Percentiles rank a stretch among this genome's conserved stretches.
phyloP scores from a whole-genome alignment of 2,329 filamentous ascomycete species.

The Thelonectria olida region DNA sequence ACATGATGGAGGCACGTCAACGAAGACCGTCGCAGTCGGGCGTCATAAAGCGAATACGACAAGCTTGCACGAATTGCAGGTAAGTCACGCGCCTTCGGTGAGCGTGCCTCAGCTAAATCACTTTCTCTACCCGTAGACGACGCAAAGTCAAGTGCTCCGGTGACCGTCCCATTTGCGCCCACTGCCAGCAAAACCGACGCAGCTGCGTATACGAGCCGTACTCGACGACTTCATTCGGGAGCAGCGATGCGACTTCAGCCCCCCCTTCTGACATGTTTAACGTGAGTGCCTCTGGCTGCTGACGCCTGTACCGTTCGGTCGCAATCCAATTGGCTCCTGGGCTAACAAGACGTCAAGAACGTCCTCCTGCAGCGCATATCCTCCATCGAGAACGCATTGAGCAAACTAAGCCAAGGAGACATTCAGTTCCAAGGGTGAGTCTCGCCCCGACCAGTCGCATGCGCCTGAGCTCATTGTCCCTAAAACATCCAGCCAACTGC shows the following conservation, averaged over 20 bases:
- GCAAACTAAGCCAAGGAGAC: conserved; percentile 12
- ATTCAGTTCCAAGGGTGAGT: conserved; percentile 4
- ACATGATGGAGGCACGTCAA: neutral
- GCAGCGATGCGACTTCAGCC: neutral
- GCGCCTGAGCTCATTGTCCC: neutral
- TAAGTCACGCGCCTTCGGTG: conserved; percentile 1
- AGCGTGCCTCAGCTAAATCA: neutral
- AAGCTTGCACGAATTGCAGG: conserved; percentile 27
- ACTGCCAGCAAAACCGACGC: conserved; percentile 22
- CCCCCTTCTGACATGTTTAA: neutral
- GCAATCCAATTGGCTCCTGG: neutral
- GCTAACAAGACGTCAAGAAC: neutral
- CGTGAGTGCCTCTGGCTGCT: neutral
- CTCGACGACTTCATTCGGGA: neutral
- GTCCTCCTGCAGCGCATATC: conserved; percentile 15
- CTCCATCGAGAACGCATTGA: conserved; percentile 9
- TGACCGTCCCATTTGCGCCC: conserved; percentile 21
- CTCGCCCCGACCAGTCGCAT: neutral
- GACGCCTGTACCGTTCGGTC: too few species aligned
- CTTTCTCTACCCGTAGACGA: neutral
- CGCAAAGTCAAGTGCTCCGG: conserved; percentile 30
- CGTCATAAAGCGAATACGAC: conserved; percentile 27
- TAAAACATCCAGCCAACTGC: neutral
- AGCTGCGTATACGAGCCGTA: conserved; percentile 20
- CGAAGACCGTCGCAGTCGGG: conserved; percentile 1